A percentile compares a stretch with the other conserved stretches of the same genome.
These are phyloP conservation scores for Chlamydomonas sp. DNA, from an alignment of 139 green algal species.

Conservation along the genomic window DNA sequence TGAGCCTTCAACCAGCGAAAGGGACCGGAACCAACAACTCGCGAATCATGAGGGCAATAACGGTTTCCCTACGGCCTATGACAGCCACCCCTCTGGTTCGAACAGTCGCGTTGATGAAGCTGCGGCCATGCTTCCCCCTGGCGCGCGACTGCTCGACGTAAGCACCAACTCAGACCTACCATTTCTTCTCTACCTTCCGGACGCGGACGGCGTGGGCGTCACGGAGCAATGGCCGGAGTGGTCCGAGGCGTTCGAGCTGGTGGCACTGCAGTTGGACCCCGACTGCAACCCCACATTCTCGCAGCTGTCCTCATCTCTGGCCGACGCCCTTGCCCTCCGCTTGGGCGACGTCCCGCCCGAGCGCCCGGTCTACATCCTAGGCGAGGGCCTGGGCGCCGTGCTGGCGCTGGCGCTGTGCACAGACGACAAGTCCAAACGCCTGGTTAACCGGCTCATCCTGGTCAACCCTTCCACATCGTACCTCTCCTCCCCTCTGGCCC, in stretches of 20 bases:
- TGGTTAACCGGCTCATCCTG: slow-evolving; percentile 65
- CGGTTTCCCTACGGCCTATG: too few species aligned
- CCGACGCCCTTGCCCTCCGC: slow-evolving; percentile 21
- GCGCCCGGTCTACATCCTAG: slow-evolving; percentile 86
- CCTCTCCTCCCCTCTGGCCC: slow-evolving; percentile 66
- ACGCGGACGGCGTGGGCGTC: slow-evolving; percentile 33
- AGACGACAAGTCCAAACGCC: slow-evolving; percentile 12
- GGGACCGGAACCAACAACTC: too few species aligned
- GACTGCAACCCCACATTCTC: slow-evolving; percentile 3
- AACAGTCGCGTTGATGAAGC: too few species aligned
- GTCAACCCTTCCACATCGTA: slow-evolving; percentile 92
- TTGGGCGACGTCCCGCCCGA: slow-evolving; percentile 10
- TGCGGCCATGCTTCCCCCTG: too few species aligned
- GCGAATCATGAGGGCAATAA: too few species aligned
- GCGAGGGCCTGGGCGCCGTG: slow-evolving; percentile 87
- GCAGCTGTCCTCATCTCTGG: background rate
- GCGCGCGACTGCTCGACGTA: too few species aligned
- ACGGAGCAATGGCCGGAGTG: slow-evolving; percentile 3
- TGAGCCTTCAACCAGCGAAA: too few species aligned
- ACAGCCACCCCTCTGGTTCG: too few species aligned
- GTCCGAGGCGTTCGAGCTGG: slow-evolving; percentile 10
- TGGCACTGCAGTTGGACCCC: background rate
- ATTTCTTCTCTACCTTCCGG: slow-evolving; percentile 30
- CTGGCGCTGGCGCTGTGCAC: slow-evolving; percentile 75
- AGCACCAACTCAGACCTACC: background rate